Percentiles rank a stretch among this genome's conserved stretches.
Evolutionary conservation across 1,139 yeast species (phyloP).

Genomic region (Pichia inconspicua): DNA sequence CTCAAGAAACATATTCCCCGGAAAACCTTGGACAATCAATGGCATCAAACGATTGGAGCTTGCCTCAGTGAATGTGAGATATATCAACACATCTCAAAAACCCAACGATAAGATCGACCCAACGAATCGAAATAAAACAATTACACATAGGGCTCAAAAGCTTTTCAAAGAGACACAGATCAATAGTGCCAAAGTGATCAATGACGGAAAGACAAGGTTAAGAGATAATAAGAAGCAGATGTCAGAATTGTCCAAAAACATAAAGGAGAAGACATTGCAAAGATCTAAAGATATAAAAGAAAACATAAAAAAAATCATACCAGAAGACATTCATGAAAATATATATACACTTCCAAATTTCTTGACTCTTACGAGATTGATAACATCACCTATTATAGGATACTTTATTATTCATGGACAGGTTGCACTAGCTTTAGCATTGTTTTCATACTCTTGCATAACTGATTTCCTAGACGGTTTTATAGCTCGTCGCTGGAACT

Average conservation of each 20-base stretch:
- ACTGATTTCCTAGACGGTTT: conserved; percentile 91
- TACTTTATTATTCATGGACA: conserved; percentile 61
- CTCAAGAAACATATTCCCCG: background rate
- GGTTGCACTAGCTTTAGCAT: conserved; percentile 52
- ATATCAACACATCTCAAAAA: background rate
- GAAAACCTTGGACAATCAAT: background rate
- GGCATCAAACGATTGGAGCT: background rate
- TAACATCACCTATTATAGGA: conserved; percentile 78
- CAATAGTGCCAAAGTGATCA: conserved; percentile 3
- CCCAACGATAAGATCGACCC: background rate
- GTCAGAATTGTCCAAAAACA: conserved; percentile 12
- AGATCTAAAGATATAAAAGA: conserved; percentile 21
- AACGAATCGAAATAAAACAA: background rate
- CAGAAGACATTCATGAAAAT: conserved; percentile 41
- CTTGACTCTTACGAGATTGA: conserved; percentile 69
- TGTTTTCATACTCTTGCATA: conserved; percentile 77
- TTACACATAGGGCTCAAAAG: conserved; percentile 3
- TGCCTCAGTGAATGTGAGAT: background rate
- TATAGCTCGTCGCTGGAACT: conserved; percentile 72
- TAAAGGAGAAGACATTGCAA: conserved; percentile 17
- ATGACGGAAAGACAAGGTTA: conserved; percentile 3
- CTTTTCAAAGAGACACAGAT: conserved; percentile 5
- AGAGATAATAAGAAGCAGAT: conserved; percentile 4
- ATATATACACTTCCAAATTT: conserved; percentile 79
- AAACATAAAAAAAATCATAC: conserved; percentile 28